Conservation (phyloP, 164 flowering plant genomes). For the Paratinospora sagittata region DNA sequence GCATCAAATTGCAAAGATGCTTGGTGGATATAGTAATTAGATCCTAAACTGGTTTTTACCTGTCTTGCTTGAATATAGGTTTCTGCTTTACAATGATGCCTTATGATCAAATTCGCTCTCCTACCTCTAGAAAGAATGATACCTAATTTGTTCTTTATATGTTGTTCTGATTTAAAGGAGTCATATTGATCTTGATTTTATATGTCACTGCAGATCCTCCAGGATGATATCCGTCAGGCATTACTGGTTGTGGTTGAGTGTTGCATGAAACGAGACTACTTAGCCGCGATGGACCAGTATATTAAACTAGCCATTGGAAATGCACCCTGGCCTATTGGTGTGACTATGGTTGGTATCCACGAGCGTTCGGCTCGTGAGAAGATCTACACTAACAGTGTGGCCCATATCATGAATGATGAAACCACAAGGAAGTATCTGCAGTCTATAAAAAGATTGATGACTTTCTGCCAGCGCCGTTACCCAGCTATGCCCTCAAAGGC, state of each 20-base stretch:
- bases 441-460: constrained; percentile 90
- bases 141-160: background rate
- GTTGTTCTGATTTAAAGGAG: background rate
- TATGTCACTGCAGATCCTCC: constrained; percentile 52
- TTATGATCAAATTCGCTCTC: too few species aligned
- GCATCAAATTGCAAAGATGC: too few species aligned
- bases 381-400: constrained; percentile 96
- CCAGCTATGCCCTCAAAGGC: constrained; percentile 96
- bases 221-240: constrained; percentile 81
- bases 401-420: constrained; percentile 98
- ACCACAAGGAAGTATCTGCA: constrained; percentile 96
- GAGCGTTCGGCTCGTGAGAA: constrained; percentile 99
- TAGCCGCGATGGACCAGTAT: constrained; percentile 95
- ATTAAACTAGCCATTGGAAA: constrained; percentile 94
- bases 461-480: constrained; percentile 85
- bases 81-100: too few species aligned
- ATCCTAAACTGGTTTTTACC: too few species aligned
- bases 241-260: constrained; percentile 68
- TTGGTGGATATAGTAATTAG: too few species aligned
- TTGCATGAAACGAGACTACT: constrained; percentile 82
- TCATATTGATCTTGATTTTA: background rate
- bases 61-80: too few species aligned
- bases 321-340: constrained; percentile 99
- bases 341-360: constrained; percentile 99
- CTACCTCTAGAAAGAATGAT: too few species aligned